Percentiles rank a stretch among this genome's conserved stretches.
phyloP scores from a whole-genome alignment of 2,329 filamentous ascomycete genomes.

The Microdochium paspali region DNA sequence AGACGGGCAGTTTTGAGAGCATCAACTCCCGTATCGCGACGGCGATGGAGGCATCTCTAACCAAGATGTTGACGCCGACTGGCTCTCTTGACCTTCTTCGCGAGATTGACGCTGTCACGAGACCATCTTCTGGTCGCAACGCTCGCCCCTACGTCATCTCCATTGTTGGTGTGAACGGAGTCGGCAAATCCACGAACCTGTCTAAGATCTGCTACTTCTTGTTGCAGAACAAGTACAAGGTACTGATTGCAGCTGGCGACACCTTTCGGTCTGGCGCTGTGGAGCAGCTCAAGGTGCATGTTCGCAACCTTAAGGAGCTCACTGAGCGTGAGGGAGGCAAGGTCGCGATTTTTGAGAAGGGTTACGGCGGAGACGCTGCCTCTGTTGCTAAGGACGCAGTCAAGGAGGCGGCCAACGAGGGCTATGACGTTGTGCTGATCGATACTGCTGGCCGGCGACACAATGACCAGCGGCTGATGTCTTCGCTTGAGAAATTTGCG shows the following conservation, averaged over 20 bases:
- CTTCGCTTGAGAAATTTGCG: slow-evolving; percentile 90
- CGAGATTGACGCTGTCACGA: slow-evolving; percentile 74
- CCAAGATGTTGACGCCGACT: slow-evolving; percentile 92
- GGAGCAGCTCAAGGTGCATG: slow-evolving; percentile 92
- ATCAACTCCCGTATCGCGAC: slow-evolving; percentile 75
- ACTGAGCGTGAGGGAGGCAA: slow-evolving; percentile 72
- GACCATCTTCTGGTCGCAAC: slow-evolving; percentile 51
- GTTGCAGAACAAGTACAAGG: slow-evolving; percentile 91
- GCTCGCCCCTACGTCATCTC: slow-evolving; percentile 90
- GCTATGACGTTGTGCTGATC: slow-evolving; percentile 90
- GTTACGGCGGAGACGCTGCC: slow-evolving; percentile 95
- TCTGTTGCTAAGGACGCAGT: slow-evolving; percentile 93
- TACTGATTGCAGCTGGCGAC: slow-evolving; percentile 88
- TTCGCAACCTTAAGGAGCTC: slow-evolving; percentile 85
- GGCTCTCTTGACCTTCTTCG: slow-evolving; percentile 89
- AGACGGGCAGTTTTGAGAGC: slow-evolving; percentile 85
- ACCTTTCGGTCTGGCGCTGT: slow-evolving; percentile 97
- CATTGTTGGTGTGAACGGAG: slow-evolving; percentile 95
- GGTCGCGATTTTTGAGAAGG: slow-evolving; percentile 92
- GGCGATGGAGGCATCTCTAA: slow-evolving; percentile 86
- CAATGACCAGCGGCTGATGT: slow-evolving; percentile 95
- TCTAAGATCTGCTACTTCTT: slow-evolving; percentile 98
- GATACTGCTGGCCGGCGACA: slow-evolving; percentile 92
- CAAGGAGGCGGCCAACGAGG: slow-evolving; percentile 61
- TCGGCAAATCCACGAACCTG: slow-evolving; percentile 95